A percentile compares a stretch with the other conserved stretches of the same genome.
These are phyloP conservation scores for Cucurbita ficifolia DNA, from an alignment of 306 rosid species.

Conservation along the genomic window DNA sequence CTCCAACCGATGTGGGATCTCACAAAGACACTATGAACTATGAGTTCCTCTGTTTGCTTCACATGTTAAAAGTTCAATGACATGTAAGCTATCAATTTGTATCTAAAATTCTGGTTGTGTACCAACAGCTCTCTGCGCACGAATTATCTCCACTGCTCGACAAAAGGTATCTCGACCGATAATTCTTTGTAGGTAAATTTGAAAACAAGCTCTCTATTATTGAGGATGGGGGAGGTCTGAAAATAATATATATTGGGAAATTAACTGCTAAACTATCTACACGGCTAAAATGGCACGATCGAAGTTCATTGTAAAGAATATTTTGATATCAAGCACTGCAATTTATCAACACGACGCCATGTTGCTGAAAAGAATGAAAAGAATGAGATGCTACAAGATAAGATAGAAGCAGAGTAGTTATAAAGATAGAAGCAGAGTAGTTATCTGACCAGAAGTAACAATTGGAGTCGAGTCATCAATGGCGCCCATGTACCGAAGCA, in stretches of 20 bases:
- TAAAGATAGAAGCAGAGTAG: background rate
- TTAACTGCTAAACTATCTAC: background rate
- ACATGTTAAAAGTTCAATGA: too few relatives aligned
- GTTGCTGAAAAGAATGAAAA: background rate
- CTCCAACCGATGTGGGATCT: too few relatives aligned
- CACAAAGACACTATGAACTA: background rate
- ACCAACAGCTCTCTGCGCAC: background rate
- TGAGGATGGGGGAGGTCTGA: background rate
- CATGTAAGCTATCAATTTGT: background rate
- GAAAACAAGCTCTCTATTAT: background rate
- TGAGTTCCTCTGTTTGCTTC: too few relatives aligned
- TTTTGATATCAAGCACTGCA: background rate
- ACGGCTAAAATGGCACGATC: background rate
- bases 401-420: background rate
- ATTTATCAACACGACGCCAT: background rate
- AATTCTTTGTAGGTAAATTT: background rate
- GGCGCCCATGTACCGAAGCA: conserved; percentile 80
- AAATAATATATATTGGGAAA: background rate
- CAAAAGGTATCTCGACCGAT: background rate
- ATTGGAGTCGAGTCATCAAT: conserved; percentile 67
- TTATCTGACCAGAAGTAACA: conserved; percentile 55
- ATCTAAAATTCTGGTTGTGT: background rate
- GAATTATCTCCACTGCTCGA: background rate
- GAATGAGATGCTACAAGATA: background rate
- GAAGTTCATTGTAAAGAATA: background rate